Base-by-base conservation (phyloP, 352 stramenopile species). In the Phytopythium kandeliae region DNA sequence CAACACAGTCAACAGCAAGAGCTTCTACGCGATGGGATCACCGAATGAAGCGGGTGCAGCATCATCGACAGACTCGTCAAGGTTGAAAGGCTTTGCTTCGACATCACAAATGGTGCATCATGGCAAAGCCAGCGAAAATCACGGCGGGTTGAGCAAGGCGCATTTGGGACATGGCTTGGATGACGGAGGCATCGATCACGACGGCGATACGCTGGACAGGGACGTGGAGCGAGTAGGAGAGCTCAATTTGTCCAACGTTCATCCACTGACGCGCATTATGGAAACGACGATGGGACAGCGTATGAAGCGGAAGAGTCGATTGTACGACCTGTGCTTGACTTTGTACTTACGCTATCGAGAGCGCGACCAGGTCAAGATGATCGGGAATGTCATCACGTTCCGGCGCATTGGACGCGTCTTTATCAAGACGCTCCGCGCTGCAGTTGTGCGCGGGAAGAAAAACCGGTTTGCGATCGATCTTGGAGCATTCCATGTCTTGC, bases 291-390 rank as follows among this genome's bases (percentile, higher is more conserved):
- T 87, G 24, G 74, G 71, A 1, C 54, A 69, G 43, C 70, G 65
- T 36, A 75, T 85, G 33, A 84, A 84, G 48, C 62, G 67, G 25
- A 84, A 85, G 68, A 84, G 68, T 37, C 71, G 63, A 2, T 50
- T 83, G 48, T 83, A 87, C 42, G 67, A 82, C 35, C 34, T 85
- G 11, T 85, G 74, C 15, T 56, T 87, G 17, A 49, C 53, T 16
- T 54, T 85, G 46, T 87, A 84, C 38, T 33, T 85, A 33, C 74
- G 69, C 9, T 87, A 77, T 37, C 67, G 76, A 0, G 71, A 81
- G 43, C 73, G 67, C 25, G 74, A 85, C 53, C 71, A 71, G 13
- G 56, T 60, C 19, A 44, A 74, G 21, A 84, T 81, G 62, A 61
- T 78, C 11, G 74, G 60, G 22, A 85, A 80, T 41, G 71, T 85